Base-by-base conservation (phyloP, 2,329 filamentous ascomycete species). In the Fusarium robinianum region DNA sequence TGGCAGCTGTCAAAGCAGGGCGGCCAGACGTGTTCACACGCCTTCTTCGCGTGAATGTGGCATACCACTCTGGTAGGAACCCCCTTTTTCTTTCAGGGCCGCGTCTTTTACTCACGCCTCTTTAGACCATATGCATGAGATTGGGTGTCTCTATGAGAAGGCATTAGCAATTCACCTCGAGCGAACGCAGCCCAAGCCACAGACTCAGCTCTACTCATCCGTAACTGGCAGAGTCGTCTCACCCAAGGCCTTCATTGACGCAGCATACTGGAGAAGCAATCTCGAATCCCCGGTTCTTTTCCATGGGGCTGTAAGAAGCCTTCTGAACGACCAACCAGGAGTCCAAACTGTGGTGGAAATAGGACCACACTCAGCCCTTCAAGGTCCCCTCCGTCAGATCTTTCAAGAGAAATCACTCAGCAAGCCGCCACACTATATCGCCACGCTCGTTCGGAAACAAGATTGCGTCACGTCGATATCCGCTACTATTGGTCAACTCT, bases 231-330 rank as follows among this genome's bases (percentile, higher is more conserved):
- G 59, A 6, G 31, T 61, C 38, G 49, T 68, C 0, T 35, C 32
- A 2, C 36, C 42, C 8, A 46, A 47, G 5, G 41, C 40, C 2
- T 10, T 29, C 4, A 34, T 56, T 5, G 55, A 41, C 1, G 21
- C 53, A 10, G 26, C 25, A 10, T 68, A 67, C 48, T 68, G 64
- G 64, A 47, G 44, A 8, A 44, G 40, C 4, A 67, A 66, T 46
- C 49, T 69, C 33, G 58, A 64, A 18, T 58, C 51, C 4, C 58
- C 64, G 3, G 65, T 69, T 3, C 45, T 56, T 5, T 65, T 60
- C 41, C 46, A 34, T 5, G 51, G 37, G 5, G 51, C 58, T 9
- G 36, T 64, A 1, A 19, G 39, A 2, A 14, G 14, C 3, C 18
- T 55, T 7, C 32, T 51, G 12, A 34, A 29, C 8, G n/a, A 29